Evolutionary conservation across 2,329 filamentous ascomycete species (phyloP).

Genomic region (Botryotinia calthae): DNA sequence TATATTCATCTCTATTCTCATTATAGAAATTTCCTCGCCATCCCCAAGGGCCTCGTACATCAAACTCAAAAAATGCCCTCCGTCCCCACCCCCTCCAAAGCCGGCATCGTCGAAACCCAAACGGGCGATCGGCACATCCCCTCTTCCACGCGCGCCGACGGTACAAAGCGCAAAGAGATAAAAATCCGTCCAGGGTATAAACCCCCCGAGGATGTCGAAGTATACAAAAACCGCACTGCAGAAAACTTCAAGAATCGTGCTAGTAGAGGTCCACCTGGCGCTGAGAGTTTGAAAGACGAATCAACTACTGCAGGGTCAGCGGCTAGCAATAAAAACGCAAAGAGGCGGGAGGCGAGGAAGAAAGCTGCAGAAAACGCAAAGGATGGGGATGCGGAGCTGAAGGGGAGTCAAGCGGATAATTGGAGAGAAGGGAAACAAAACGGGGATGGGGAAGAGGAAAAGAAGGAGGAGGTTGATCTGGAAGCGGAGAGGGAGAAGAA

Average conservation of each 20-base stretch:
- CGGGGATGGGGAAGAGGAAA: slow-evolving; percentile 25
- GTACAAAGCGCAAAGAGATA: slow-evolving; percentile 89
- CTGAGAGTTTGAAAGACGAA: slow-evolving; percentile 53
- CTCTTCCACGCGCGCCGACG: slow-evolving; percentile 80
- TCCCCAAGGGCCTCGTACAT: neutral
- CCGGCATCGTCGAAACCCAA: slow-evolving; percentile 71
- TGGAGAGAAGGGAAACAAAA: slow-evolving; percentile 41
- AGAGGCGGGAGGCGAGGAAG: slow-evolving; percentile 66
- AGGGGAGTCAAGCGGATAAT: slow-evolving; percentile 33
- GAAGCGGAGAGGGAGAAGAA: slow-evolving; percentile 88
- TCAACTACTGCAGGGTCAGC: slow-evolving; percentile 46
- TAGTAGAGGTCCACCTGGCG: slow-evolving; percentile 71
- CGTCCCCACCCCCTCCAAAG: slow-evolving; percentile 49
- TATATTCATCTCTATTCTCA: neutral
- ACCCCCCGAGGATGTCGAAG: slow-evolving; percentile 90
- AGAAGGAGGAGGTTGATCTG: slow-evolving; percentile 50
- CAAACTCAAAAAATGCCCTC: slow-evolving; percentile 39
- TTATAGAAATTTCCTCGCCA: neutral
- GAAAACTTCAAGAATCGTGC: slow-evolving; percentile 78
- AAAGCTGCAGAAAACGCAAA: slow-evolving; percentile 51
- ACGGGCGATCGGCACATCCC: slow-evolving; percentile 88
- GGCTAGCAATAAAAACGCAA: slow-evolving; percentile 80
- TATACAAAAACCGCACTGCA: slow-evolving; percentile 91
- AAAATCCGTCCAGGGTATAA: slow-evolving; percentile 90
- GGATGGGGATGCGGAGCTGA: slow-evolving; percentile 41